Conservation (phyloP, 768 basidiomycete genomes). For the Tylopilus subfusipes region DNA sequence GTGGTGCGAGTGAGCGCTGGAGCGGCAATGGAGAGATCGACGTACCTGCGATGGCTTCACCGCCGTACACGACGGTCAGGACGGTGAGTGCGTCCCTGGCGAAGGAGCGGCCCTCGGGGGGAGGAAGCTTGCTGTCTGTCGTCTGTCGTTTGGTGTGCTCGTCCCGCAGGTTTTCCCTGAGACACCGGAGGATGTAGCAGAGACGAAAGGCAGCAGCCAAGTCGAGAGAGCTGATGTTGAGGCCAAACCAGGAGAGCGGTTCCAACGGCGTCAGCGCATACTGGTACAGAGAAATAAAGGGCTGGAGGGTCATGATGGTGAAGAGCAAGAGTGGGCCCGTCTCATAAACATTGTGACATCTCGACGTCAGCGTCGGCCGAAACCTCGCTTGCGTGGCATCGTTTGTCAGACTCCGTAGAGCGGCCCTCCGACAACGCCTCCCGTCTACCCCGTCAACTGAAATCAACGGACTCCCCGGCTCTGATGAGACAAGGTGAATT, state of each 20-base stretch:
- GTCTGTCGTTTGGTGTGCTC: slow-evolving; percentile 41
- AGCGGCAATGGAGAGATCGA: neutral
- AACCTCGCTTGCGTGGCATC: too few relatives aligned
- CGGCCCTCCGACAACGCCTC: too few relatives aligned
- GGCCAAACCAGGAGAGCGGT: slow-evolving; percentile 66
- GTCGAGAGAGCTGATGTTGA: slow-evolving; percentile 60
- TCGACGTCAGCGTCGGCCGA: too few relatives aligned
- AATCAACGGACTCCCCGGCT: too few relatives aligned
- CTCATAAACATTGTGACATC: too few relatives aligned
- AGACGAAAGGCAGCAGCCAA: slow-evolving; percentile 64
- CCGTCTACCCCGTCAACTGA: too few relatives aligned
- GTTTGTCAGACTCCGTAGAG: too few relatives aligned
- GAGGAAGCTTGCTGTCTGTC: slow-evolving; percentile 31
- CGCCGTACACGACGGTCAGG: slow-evolving; percentile 70
- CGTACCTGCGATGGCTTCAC: slow-evolving; percentile 68
- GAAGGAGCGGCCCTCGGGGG: slow-evolving; percentile 52
- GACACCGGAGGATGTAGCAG: slow-evolving; percentile 64
- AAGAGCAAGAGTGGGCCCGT: neutral
- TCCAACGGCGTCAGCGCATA: slow-evolving; percentile 55
- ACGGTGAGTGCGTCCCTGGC: slow-evolving; percentile 54
- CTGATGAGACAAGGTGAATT: too few relatives aligned
- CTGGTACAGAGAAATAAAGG: slow-evolving; percentile 50
- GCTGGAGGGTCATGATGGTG: slow-evolving; percentile 33
- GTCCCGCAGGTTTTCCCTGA: slow-evolving; percentile 48
- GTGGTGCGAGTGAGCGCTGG: neutral